Conservation (phyloP, 2,329 filamentous ascomycete species). For the Ophiocordyceps camponoti-floridani region DNA sequence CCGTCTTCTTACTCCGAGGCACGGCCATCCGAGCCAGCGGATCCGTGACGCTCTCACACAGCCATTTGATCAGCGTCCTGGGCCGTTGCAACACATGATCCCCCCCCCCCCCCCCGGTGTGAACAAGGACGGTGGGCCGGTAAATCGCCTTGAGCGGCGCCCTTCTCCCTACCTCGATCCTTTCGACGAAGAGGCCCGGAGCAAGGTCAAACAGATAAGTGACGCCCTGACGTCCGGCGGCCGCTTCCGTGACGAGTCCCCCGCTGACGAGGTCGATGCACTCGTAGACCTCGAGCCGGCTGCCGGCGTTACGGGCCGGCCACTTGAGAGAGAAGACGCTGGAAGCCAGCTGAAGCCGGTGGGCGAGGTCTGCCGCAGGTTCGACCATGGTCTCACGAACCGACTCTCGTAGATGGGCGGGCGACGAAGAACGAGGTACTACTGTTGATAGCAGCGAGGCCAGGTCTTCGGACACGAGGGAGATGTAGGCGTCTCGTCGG, state of each 20-base stretch:
- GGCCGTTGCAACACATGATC: conserved; percentile 10
- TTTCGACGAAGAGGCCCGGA: conserved; percentile 18
- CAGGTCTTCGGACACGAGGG: conserved; percentile 15
- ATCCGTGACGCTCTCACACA: conserved; percentile 11
- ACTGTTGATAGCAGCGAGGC: conserved; percentile 12
- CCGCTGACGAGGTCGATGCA: conserved; percentile 16
- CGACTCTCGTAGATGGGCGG: conserved; percentile 15
- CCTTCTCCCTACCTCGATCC: conserved; percentile 15
- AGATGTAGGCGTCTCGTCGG: conserved; percentile 10
- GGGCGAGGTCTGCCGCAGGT: conserved; percentile 17
- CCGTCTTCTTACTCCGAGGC: conserved; percentile 11
- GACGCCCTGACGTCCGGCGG: conserved; percentile 12
- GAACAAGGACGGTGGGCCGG: conserved; percentile 15
- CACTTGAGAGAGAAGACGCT: conserved; percentile 18
- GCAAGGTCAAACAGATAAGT: conserved; percentile 18
- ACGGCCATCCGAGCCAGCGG: conserved; percentile 5
- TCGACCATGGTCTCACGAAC: conserved; percentile 15
- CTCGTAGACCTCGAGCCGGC: conserved; percentile 18
- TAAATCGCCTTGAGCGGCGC: conserved; percentile 13
- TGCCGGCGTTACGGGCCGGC: conserved; percentile 16
- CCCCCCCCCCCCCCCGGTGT: conserved; percentile 10
- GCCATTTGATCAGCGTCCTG: conserved; percentile 14
- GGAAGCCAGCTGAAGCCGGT: conserved; percentile 16
- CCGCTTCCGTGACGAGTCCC: conserved; percentile 12
- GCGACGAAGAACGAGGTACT: conserved; percentile 8